Base-by-base conservation (phyloP, 805 yeast genomes). In the Candida berthetii region DNA sequence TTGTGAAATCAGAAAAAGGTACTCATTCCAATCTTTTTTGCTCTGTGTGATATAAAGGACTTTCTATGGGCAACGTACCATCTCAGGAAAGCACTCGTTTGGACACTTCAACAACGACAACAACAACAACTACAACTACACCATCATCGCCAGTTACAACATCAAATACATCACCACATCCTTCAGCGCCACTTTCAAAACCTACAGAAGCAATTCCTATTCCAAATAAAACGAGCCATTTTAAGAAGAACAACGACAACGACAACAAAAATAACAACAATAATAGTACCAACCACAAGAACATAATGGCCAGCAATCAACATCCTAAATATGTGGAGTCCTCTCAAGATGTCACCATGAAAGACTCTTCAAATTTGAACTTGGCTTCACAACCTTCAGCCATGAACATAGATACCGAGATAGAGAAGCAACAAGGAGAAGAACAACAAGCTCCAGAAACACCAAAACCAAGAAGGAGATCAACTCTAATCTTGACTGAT, bases 401-500 rank as follows among this genome's bases (percentile, higher is more conserved):
- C 2, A 54, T 55, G 58, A 54, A 44, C 40, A 51, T 54, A 11
- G 60, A 55, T 19, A 42, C 41, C 0, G 43, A 48, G 10, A 18
- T 37, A 22, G 25, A 29, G 16, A 33, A 25, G 16, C 34, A 35
- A 24, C 11, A 27, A 7, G 13, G 25, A 4, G 32, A 34, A 24
- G 42, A 36, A 35, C 38, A 38, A 8, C 36, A n/a, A n/a, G 36
- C 16, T 8, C 41, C 6, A 48, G 18, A n/a, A 8, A 10, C 10
- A 15, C 14, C 42, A 24, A 39, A 50, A 3, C 53, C 56, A 29
- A 70, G 86, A 51, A 69, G 88, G 48, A 82, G 81, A 59, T 81
- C 90, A 2, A 84, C 93, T 0, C 52, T 85, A 40, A 78, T 85
- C 14, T 71, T 86, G 33, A 77, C 82, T 1, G 89, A 82, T 45